These are phyloP conservation scores for Uncinocarpus reesii DNA, from an alignment of 2,329 filamentous ascomycete genomes.

Conservation along the genomic window DNA sequence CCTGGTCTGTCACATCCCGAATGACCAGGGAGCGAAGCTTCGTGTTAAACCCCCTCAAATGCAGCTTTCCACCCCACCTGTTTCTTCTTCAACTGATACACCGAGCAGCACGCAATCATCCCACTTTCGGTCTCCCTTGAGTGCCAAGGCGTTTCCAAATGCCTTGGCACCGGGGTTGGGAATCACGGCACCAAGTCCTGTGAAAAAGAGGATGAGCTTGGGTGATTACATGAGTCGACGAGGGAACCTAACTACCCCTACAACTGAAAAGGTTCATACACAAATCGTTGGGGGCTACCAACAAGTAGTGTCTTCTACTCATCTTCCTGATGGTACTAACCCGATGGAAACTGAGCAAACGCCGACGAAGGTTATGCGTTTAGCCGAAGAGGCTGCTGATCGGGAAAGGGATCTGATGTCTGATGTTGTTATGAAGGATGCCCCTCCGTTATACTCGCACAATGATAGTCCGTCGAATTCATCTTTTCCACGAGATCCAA, in stretches of 20 bases:
- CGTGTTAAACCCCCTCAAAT: conserved; percentile 24
- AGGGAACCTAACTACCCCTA: conserved; percentile 32
- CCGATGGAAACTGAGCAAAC: conserved; percentile 1
- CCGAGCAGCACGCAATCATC: background rate
- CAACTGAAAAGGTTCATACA: conserved; percentile 32
- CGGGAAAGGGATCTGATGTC: background rate
- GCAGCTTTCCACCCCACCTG: conserved; percentile 14
- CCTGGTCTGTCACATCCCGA: conserved; percentile 21
- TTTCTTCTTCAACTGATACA: background rate
- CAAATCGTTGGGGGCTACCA: conserved; percentile 24
- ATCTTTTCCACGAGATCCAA: conserved; percentile 8
- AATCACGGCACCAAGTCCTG: conserved; percentile 37
- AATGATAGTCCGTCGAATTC: conserved; percentile 1
- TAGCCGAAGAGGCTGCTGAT: background rate
- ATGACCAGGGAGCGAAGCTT: conserved; percentile 16
- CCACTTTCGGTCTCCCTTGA: background rate
- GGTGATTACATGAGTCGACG: conserved; percentile 41
- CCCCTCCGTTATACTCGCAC: background rate
- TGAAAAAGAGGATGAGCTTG: conserved; percentile 43
- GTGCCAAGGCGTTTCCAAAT: background rate
- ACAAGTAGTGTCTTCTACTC: conserved; percentile 15
- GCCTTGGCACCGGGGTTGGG: conserved; percentile 20
- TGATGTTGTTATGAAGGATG: conserved; percentile 16
- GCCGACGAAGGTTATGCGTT: conserved; percentile 2
- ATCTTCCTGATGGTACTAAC: conserved; percentile 16